Base-by-base conservation (phyloP, 257 asterid species). In the Solanum arcanum region DNA sequence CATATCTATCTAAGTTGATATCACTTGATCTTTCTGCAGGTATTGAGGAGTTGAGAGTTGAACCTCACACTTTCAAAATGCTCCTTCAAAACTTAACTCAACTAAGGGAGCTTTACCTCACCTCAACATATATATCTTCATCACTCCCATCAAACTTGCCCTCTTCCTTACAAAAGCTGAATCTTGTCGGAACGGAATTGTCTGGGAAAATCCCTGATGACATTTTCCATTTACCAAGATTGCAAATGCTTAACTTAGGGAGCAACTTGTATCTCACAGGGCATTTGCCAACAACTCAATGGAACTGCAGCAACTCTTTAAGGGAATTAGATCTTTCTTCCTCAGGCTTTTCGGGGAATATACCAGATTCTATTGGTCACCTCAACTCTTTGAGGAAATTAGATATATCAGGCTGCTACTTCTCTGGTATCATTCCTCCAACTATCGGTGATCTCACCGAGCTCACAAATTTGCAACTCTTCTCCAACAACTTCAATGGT, bases 21-120 rank as follows among this genome's bases (percentile, higher is more conserved):
- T 88, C 91, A 2, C 92, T 88, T 80, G 85, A 80, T 80, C 44
- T 80, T 80, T 80, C 85, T 16, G 15, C 41, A 47, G 85, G 18
- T 47, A 41, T 29, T 29, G 85, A 46, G 42, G 87, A 31, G 49
- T 42, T 87, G 31, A 77, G 13, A 83, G 74, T 90, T 60, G 86
- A 60, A 27, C 89, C 89, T 11, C 69, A 23, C 5, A 75, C 52
- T 64, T 90, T 90, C 68, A 74, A 83, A 60, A 73, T 87, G 69
- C 87, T 90, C 42, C 89, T 90, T 83, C 91, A 83, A 46, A 90
- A 90, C 73, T 62, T 86, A 13, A 87, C 90, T 23, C 80, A 29
- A 35, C 23, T 89, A n/a, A 64, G 62, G 33, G 85, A 88, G 15
- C 80, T 89, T 73, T 21, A 56, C 5, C 90, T 90, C 16, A 3